Conservation (phyloP, 2,329 filamentous ascomycete species). For the Hypoxylon rubiginosum region DNA sequence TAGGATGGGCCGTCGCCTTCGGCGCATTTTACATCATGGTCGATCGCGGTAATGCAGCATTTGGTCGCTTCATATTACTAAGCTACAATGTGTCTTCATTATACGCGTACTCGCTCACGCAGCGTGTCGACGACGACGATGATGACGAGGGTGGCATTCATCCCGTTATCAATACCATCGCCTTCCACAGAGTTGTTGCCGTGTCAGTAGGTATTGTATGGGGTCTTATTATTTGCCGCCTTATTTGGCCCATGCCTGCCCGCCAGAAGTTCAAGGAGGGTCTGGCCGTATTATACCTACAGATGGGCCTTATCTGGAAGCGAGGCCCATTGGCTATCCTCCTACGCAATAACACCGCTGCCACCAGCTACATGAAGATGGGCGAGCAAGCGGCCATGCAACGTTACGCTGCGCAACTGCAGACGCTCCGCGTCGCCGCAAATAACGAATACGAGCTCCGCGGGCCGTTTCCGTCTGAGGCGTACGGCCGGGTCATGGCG, state of each 20-base stretch:
- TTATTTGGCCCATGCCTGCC: conserved; percentile 95
- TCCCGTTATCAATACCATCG: conserved; percentile 89
- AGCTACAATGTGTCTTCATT: conserved; percentile 96
- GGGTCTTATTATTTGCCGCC: conserved; percentile 89
- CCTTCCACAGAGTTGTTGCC: conserved; percentile 86
- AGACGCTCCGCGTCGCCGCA: conserved; percentile 79
- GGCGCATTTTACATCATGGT: conserved; percentile 93
- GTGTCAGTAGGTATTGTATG: conserved; percentile 90
- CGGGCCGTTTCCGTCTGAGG: conserved; percentile 84
- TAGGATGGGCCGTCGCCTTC: conserved; percentile 85
- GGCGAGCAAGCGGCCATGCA: conserved; percentile 90
- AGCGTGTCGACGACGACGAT: conserved; percentile 82
- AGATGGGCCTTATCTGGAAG: conserved; percentile 97
- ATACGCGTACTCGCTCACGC: conserved; percentile 91
- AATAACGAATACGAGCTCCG: conserved; percentile 89
- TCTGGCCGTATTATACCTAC: conserved; percentile 89
- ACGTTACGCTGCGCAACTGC: conserved; percentile 80
- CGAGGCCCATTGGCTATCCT: conserved; percentile 86
- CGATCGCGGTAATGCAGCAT: conserved; percentile 84
- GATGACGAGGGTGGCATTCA: conserved; percentile 89
- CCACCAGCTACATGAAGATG: conserved; percentile 83
- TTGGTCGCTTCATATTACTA: conserved; percentile 92
- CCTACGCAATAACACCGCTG: conserved; percentile 67
- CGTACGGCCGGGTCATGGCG: conserved; percentile 80
- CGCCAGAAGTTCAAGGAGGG: conserved; percentile 90